These are phyloP conservation scores for Arctium minus DNA, from an alignment of 129 eudicot genomes.

Conservation along the genomic window DNA sequence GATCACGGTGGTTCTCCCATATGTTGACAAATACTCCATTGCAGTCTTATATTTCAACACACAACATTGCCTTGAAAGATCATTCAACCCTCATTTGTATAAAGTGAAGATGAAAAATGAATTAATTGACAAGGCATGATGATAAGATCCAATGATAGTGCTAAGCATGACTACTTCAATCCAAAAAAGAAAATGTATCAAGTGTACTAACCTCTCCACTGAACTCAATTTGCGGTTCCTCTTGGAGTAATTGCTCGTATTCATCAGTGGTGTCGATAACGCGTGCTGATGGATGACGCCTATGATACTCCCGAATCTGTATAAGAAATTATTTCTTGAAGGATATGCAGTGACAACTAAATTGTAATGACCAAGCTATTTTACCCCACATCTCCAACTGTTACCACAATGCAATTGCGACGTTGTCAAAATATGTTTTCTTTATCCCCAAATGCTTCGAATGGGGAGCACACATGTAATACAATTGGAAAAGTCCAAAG, in stretches of 20 bases:
- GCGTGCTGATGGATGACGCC: conserved; percentile 92
- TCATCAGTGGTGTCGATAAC: conserved; percentile 74
- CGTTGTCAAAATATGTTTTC: not conserved
- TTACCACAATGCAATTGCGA: not conserved
- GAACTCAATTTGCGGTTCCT: conserved; percentile 87
- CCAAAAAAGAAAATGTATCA: not conserved
- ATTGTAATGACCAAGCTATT: not conserved
- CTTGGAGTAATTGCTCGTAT: conserved; percentile 75
- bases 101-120: not conserved
- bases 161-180: not conserved
- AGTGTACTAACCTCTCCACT: conserved; percentile 84
- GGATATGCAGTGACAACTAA: not conserved
- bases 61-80: not conserved
- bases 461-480: not conserved
- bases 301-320: conserved; percentile 92
- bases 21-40: not conserved
- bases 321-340: not conserved
- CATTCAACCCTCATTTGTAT: not conserved
- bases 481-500: no score
- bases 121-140: not conserved
- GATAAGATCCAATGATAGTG: not conserved
- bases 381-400: not conserved
- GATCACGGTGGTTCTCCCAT: not conserved
- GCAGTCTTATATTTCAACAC: not conserved
- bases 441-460: not conserved